phyloP scores from a whole-genome alignment of 2,329 filamentous ascomycete genomes.

The Botryosphaeria agaves region DNA sequence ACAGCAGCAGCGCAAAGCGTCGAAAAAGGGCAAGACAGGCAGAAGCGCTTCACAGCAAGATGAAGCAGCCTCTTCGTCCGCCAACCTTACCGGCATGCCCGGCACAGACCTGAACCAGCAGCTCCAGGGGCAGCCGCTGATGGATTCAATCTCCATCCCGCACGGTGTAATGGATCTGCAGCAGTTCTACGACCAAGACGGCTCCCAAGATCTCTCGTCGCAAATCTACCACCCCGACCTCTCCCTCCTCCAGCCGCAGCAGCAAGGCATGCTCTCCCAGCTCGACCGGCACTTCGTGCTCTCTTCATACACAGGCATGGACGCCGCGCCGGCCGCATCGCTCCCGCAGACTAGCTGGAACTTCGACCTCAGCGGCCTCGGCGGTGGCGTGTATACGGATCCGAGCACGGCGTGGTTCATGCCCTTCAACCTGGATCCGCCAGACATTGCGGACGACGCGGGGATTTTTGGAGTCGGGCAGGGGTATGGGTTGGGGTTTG shows the following conservation, averaged over 20 bases:
- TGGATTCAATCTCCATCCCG: constrained; percentile 5
- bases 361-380: constrained; percentile 13
- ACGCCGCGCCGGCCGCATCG: constrained; percentile 1
- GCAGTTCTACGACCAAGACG: constrained; percentile 9
- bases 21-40: constrained; percentile 23
- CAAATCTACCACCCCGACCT: constrained; percentile 16
- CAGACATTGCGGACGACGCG: constrained; percentile 24
- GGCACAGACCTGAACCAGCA: constrained; percentile 33
- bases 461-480: constrained; percentile 5
- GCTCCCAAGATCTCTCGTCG: constrained; percentile 14
- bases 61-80: constrained; percentile 14
- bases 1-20: constrained; percentile 30
- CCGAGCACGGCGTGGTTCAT: constrained; percentile 66
- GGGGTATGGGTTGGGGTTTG: not conserved
- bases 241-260: constrained; percentile 22
- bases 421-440: constrained; percentile 79
- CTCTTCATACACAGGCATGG: constrained; percentile 37
- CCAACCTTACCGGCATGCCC: constrained; percentile 9
- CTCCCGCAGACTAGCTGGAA: not conserved
- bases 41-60: constrained; percentile 7
- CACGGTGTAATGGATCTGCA: constrained; percentile 1
- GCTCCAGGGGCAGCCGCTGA: constrained; percentile 23
- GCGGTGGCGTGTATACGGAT: constrained; percentile 14
- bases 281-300: constrained; percentile 64
- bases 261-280: constrained; percentile 41